Evolutionary conservation across 768 basidiomycete genomes (phyloP), one percentile per base, ranked within the genome.

Genomic region (Suillus plorans): DNA sequence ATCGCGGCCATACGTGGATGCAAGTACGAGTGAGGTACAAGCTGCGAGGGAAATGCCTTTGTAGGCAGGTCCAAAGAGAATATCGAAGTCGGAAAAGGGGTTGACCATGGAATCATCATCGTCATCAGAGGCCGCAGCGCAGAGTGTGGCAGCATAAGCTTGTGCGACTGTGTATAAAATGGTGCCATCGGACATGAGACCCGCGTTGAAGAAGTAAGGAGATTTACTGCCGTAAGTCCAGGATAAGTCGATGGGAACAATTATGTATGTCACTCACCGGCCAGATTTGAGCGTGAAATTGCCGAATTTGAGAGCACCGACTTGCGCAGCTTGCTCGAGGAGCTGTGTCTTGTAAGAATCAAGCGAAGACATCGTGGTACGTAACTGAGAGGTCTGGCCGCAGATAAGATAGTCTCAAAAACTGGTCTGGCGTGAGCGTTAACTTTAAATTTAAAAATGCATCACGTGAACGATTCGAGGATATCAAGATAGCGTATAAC

Each of bases 181-280:
- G 1, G 89, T 86, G 0, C 95, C 95, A 2, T 89, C 88, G 74
- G 88, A 92, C 68, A 99, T 83, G 25, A 94, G 84, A 13, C 94
- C 94, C 2, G 95, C 95, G 72, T 98, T 98, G 84, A 98, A 95
- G 77, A 98, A 99, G 79, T 99, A 99, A 1, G 97, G 97, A 9
- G 97, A 99, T 62, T 84, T 79, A 47, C 94, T 93, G 76, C 7
- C 25, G 10, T 14, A 5, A n/a, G 52, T 45, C 14, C 14, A 41
- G 50, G 44, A 41, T 56, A 9, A 60, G 60, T 47, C 42, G 39
- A 60, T 50, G 49, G 16, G 57, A 47, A 41, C 44, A 49, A 49
- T 58, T 20, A 31, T 52, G 22, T 2, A 62, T 64, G 59, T 59
- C 61, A 78, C 89, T 69, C 75, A 94, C 93, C 95, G 88, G 68